A percentile compares a stretch with the other conserved stretches of the same genome.
These are phyloP conservation scores for Aphanoascus verrucosus DNA, from an alignment of 2,329 filamentous ascomycete genomes.

Conservation along the genomic window DNA sequence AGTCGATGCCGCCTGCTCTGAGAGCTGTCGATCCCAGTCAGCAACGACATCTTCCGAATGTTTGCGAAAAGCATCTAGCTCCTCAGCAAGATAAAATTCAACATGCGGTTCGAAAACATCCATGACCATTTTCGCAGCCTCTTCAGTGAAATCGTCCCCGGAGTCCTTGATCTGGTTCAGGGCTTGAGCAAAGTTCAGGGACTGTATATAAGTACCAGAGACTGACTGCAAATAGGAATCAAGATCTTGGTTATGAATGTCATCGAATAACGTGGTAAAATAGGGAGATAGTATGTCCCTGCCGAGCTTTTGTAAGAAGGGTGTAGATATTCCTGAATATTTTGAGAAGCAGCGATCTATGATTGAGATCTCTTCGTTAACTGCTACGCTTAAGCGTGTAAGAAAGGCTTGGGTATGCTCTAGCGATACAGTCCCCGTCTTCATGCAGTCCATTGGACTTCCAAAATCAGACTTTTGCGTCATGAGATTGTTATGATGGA, in stretches of 20 bases:
- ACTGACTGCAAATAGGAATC: conserved; percentile 75
- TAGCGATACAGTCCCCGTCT: conserved; percentile 60
- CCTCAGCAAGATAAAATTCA: conserved; percentile 86
- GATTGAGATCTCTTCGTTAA: conserved; percentile 71
- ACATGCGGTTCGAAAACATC: conserved; percentile 82
- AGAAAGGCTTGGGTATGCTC: conserved; percentile 77
- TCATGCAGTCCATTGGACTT: conserved; percentile 71
- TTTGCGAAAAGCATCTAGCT: conserved; percentile 72
- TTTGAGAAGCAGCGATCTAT: conserved; percentile 75
- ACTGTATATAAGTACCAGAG: conserved; percentile 79
- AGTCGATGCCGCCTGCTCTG: conserved; percentile 77
- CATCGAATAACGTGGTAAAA: conserved; percentile 72
- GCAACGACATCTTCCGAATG: conserved; percentile 66
- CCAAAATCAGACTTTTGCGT: conserved; percentile 59
- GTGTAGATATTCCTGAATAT: conserved; percentile 58
- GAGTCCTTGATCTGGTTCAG: conserved; percentile 55
- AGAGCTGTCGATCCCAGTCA: conserved; percentile 83
- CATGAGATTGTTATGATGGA: conserved; percentile 80
- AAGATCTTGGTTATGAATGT: conserved; percentile 65
- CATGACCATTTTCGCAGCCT: conserved; percentile 56
- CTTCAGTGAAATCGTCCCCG: conserved; percentile 50
- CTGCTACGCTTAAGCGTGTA: conserved; percentile 57
- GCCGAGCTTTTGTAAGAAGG: conserved; percentile 69
- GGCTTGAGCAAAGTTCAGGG: conserved; percentile 62
- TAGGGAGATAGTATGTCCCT: conserved; percentile 80